These are phyloP conservation scores for Akanthomyces uredinophilus DNA, from an alignment of 2,329 filamentous ascomycete genomes.

Conservation along the genomic window DNA sequence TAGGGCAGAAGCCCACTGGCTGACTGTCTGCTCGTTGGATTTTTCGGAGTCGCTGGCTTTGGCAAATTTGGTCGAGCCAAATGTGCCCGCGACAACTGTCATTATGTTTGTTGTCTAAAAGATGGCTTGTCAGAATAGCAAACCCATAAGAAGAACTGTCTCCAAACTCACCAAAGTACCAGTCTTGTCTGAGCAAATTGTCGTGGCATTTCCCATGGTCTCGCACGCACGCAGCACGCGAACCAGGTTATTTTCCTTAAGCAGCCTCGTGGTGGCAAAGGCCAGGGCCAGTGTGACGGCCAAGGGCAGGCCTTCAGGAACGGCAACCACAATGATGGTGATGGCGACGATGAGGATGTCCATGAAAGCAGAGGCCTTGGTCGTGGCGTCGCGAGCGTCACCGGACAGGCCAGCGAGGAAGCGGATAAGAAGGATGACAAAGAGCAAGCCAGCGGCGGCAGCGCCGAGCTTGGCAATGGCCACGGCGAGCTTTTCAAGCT, in stretches of 20 bases:
- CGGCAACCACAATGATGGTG: slow-evolving; percentile 62
- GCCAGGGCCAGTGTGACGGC: slow-evolving; percentile 64
- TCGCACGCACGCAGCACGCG: slow-evolving; percentile 64
- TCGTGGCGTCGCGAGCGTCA: slow-evolving; percentile 42
- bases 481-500: slow-evolving; percentile 36
- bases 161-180: slow-evolving; percentile 25
- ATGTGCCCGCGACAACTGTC: slow-evolving; percentile 66
- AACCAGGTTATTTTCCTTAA: slow-evolving; percentile 66
- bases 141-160: too few relatives aligned
- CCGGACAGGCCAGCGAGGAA: slow-evolving; percentile 60
- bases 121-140: background rate
- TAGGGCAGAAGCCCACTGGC: slow-evolving; percentile 18
- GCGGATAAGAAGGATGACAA: slow-evolving; percentile 72
- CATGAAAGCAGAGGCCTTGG: slow-evolving; percentile 56
- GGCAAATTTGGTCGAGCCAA: slow-evolving; percentile 43
- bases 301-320: slow-evolving; percentile 61
- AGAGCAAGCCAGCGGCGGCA: slow-evolving; percentile 65
- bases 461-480: slow-evolving; percentile 44
- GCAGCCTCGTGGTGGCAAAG: slow-evolving; percentile 64
- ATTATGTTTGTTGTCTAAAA: slow-evolving; percentile 58
- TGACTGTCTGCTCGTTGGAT: slow-evolving; percentile 15
- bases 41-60: slow-evolving; percentile 24
- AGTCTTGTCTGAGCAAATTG: slow-evolving; percentile 65
- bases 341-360: slow-evolving; percentile 61
- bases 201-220: slow-evolving; percentile 67